A percentile compares a stretch with the other conserved stretches of the same genome.
Conservation (phyloP, 2,329 filamentous ascomycete genomes). For the Zymoseptoria brevis region DNA sequence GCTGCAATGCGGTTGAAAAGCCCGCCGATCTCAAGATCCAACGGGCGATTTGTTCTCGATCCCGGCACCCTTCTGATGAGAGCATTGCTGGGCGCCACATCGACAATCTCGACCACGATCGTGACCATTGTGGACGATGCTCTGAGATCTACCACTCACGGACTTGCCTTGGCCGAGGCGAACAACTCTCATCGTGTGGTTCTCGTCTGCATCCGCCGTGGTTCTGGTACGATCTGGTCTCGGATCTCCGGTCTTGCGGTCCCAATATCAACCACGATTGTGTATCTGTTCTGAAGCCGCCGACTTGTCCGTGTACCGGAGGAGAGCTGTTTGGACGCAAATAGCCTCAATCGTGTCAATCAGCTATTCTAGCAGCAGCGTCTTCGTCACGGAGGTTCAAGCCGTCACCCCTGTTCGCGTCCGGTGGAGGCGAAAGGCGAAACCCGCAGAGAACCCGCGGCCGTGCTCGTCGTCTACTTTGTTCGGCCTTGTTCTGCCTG, state of each 20-base stretch:
- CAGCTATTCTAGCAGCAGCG: too few species aligned
- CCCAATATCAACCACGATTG: too few species aligned
- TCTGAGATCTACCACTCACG: neutral
- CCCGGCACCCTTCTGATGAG: neutral
- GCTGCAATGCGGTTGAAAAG: too few species aligned
- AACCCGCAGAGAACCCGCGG: neutral
- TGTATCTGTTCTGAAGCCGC: too few species aligned
- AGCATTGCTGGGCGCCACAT: neutral
- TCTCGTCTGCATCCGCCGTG: too few species aligned
- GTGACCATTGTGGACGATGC: neutral
- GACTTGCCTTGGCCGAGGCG: neutral
- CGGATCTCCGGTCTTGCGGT: too few species aligned
- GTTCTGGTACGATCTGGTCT: too few species aligned
- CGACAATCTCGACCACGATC: neutral
- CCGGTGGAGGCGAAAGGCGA: neutral
- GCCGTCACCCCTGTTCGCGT: neutral
- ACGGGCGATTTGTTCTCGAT: neutral
- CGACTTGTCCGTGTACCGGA: too few species aligned
- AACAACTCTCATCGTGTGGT: neutral
- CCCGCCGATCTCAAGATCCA: too few species aligned
- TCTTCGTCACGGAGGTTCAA: neutral
- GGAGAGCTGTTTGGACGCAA: too few species aligned
- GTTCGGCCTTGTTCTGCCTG: neutral
- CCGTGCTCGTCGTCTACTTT: too few species aligned
- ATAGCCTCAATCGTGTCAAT: too few species aligned